Conservation (phyloP, 23 red algal genomes). For the Chondrus crispus region DNA sequence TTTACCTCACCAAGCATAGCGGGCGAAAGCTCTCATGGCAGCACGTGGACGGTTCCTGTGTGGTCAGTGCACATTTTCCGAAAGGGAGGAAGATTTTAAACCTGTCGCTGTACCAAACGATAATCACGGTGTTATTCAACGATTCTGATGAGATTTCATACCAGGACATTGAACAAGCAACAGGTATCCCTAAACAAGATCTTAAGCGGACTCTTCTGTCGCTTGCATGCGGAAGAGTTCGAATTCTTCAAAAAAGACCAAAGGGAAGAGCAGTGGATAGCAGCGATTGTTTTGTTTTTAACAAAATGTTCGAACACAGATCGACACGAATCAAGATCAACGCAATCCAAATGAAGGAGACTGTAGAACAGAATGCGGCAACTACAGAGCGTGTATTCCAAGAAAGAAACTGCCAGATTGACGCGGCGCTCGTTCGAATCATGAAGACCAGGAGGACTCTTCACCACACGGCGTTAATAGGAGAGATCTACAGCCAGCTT, state of each 20-base stretch:
- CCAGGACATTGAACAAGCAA: slow-evolving; percentile 57
- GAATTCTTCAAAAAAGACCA: slow-evolving; percentile 79
- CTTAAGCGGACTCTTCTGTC: slow-evolving; percentile 87
- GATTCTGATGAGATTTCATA: slow-evolving; percentile 63
- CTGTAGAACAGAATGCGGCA: slow-evolving; percentile 76
- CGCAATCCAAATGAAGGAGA: slow-evolving; percentile 90
- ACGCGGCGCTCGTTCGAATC: slow-evolving; percentile 91
- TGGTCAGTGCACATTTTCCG: slow-evolving; percentile 70
- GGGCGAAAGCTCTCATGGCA: slow-evolving; percentile 85
- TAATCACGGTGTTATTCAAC: slow-evolving; percentile 92
- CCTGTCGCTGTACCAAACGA: slow-evolving; percentile 79
- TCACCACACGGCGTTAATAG: slow-evolving; percentile 75
- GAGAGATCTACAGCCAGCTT: slow-evolving; percentile 80
- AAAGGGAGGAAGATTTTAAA: slow-evolving; percentile 70
- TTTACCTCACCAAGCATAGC: slow-evolving; percentile 88
- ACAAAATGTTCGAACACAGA: slow-evolving; percentile 69
- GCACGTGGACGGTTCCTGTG: slow-evolving; percentile 65
- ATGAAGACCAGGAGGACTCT: slow-evolving; percentile 85
- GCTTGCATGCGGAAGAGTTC: slow-evolving; percentile 82
- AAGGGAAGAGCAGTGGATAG: slow-evolving; percentile 44
- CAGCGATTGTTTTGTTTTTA: slow-evolving; percentile 77
- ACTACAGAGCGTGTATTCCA: slow-evolving; percentile 84
- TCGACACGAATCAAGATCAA: slow-evolving; percentile 74
- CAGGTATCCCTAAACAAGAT: slow-evolving; percentile 67
- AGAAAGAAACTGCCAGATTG: slow-evolving; percentile 94